phyloP scores from a whole-genome alignment of 176 grass and related monocot species.

The Oryza coarctata region DNA sequence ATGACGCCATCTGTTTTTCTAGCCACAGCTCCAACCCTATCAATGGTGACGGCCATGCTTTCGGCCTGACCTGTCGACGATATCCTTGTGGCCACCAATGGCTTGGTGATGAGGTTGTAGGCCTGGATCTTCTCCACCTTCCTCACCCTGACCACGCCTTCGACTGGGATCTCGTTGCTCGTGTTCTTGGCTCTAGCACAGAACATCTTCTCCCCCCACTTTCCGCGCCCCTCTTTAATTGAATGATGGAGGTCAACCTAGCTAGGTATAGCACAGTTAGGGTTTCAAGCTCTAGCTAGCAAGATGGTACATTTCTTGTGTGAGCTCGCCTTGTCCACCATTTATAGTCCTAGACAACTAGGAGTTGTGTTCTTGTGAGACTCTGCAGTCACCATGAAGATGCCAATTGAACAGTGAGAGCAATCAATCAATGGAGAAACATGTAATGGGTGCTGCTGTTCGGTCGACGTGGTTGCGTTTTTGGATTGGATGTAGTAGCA shows the following conservation, averaged over 20 bases:
- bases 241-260: background rate
- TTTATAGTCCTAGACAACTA: slow-evolving; percentile 41
- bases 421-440: background rate
- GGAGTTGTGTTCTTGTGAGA: slow-evolving; percentile 18
- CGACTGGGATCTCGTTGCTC: slow-evolving; percentile 12
- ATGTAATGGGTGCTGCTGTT: background rate
- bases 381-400: slow-evolving; percentile 15
- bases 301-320: background rate
- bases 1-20: background rate
- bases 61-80: background rate
- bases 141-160: slow-evolving; percentile 33
- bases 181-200: background rate
- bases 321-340: slow-evolving; percentile 25
- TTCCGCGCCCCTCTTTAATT: background rate
- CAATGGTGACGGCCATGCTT: slow-evolving; percentile 14
- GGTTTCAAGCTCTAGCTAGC: background rate
- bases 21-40: slow-evolving; percentile 15
- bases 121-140: slow-evolving; percentile 49
- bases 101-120: slow-evolving; percentile 33
- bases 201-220: background rate
- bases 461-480: background rate
- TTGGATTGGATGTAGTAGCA: background rate
- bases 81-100: background rate
- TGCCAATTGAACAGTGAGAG: slow-evolving; percentile 18
- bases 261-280: background rate